Conservation (phyloP, 805 yeast species). For the Schizosaccharomyces pombe region DNA sequence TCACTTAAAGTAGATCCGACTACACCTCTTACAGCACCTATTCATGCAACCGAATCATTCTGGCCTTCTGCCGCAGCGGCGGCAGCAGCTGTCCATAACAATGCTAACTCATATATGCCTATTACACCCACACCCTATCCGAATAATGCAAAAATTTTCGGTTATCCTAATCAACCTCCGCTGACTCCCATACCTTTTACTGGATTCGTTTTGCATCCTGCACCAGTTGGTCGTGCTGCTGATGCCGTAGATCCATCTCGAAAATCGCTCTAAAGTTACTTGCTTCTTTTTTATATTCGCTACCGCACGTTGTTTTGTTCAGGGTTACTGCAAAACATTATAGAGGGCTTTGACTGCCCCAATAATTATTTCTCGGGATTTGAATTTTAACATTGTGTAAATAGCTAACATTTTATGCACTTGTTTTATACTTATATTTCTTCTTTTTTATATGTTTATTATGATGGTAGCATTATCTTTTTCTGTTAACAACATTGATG, state of each 20-base stretch:
- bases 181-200: too few species aligned
- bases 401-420: too few species aligned
- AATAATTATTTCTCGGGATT: too few species aligned
- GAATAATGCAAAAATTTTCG: background rate
- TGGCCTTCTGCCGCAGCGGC: background rate
- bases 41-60: background rate
- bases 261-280: background rate
- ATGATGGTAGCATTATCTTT: too few species aligned
- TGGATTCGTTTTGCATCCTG: background rate
- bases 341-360: background rate
- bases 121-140: background rate
- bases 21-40: background rate
- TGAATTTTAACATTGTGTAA: too few species aligned
- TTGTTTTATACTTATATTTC: too few species aligned
- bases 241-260: background rate
- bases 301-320: background rate
- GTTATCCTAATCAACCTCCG: background rate
- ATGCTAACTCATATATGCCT: background rate
- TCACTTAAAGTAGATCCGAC: background rate
- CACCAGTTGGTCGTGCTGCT: background rate
- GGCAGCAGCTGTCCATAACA: background rate
- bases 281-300: background rate
- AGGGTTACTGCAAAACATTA: background rate
- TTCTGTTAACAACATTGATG: too few species aligned
- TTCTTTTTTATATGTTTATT: too few species aligned